Evolutionary conservation across 1,139 yeast species (phyloP).

Genomic region (Scheffersomyces lignicola): DNA sequence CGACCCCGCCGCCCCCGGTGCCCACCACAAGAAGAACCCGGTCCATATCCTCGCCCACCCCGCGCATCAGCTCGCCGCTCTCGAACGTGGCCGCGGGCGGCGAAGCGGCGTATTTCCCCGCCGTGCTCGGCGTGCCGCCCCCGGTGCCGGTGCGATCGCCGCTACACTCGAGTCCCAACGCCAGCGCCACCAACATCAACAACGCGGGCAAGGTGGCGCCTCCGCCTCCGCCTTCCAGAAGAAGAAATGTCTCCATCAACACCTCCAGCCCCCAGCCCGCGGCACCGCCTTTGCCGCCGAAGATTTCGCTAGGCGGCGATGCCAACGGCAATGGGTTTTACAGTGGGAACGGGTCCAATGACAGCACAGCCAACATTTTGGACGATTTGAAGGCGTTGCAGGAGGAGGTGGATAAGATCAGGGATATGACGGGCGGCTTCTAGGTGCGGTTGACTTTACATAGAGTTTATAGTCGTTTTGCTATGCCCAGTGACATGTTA

Average conservation of each 20-base stretch:
- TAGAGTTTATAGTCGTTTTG: not conserved
- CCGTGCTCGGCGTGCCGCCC: slow-evolving; percentile 19
- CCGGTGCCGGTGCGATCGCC: slow-evolving; percentile 10
- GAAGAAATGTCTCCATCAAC: slow-evolving; percentile 24
- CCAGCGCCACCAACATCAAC: slow-evolving; percentile 16
- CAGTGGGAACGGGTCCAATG: slow-evolving; percentile 17
- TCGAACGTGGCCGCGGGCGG: slow-evolving; percentile 13
- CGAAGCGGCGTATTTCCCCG: slow-evolving; percentile 16
- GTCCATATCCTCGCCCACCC: slow-evolving; percentile 46
- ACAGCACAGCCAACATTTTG: slow-evolving; percentile 51
- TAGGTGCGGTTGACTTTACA: too few relatives aligned
- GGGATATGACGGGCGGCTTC: slow-evolving; percentile 52
- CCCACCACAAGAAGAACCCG: slow-evolving; percentile 40
- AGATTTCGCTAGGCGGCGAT: slow-evolving; percentile 15
- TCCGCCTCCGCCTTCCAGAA: slow-evolving; percentile 47
- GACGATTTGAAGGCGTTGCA: slow-evolving; percentile 64
- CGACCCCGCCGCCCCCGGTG: slow-evolving; percentile 38
- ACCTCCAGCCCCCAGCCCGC: slow-evolving; percentile 8
- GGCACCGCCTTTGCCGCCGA: slow-evolving; percentile 39
- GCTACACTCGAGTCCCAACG: not conserved
- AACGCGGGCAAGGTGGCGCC: slow-evolving; percentile 21
- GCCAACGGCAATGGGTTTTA: slow-evolving; percentile 13
- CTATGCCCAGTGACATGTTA: slow-evolving; percentile 1
- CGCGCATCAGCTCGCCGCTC: slow-evolving; percentile 23
- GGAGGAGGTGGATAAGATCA: slow-evolving; percentile 60